phyloP scores from a whole-genome alignment of 2,329 filamentous ascomycete genomes.

The Penicillium sp. region DNA sequence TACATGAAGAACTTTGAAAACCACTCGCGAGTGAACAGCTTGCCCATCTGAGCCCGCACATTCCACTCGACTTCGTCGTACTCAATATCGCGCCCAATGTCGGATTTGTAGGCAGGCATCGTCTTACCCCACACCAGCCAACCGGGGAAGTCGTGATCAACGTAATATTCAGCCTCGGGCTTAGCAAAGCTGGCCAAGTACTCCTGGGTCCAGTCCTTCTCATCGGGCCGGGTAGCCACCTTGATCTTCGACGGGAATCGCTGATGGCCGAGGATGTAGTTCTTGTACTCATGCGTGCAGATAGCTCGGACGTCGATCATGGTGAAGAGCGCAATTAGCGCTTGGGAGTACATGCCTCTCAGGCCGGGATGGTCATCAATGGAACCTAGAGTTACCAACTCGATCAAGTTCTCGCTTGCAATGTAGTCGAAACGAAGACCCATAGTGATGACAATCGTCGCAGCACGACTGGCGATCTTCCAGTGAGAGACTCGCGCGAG shows the following conservation, averaged over 20 bases:
- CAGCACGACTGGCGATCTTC: slow-evolving; percentile 91
- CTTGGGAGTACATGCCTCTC: slow-evolving; percentile 76
- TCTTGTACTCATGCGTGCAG: slow-evolving; percentile 83
- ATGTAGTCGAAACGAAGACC: slow-evolving; percentile 90
- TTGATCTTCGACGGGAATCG: slow-evolving; percentile 74
- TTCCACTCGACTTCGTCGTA: slow-evolving; percentile 81
- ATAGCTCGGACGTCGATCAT: slow-evolving; percentile 83
- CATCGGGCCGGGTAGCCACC: slow-evolving; percentile 71
- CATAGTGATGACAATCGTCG: slow-evolving; percentile 86
- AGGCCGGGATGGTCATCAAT: slow-evolving; percentile 90
- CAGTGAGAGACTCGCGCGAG: slow-evolving; percentile 81
- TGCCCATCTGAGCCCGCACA: slow-evolving; percentile 77
- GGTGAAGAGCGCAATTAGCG: slow-evolving; percentile 78
- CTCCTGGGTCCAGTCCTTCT: slow-evolving; percentile 74
- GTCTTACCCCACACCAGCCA: slow-evolving; percentile 95
- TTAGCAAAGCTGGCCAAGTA: slow-evolving; percentile 78
- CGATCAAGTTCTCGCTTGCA: slow-evolving; percentile 77
- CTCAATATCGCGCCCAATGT: slow-evolving; percentile 64
- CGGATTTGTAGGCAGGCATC: slow-evolving; percentile 76
- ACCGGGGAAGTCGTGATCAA: slow-evolving; percentile 88
- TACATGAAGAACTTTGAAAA: slow-evolving; percentile 85
- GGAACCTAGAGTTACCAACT: slow-evolving; percentile 77
- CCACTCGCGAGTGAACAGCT: slow-evolving; percentile 79
- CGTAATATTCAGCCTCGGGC: slow-evolving; percentile 79
- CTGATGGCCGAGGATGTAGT: slow-evolving; percentile 81